Percentiles rank a stretch among this genome's conserved stretches.
Evolutionary conservation across 2,329 filamentous ascomycete species (phyloP).

Genomic region (Claviceps sp.): DNA sequence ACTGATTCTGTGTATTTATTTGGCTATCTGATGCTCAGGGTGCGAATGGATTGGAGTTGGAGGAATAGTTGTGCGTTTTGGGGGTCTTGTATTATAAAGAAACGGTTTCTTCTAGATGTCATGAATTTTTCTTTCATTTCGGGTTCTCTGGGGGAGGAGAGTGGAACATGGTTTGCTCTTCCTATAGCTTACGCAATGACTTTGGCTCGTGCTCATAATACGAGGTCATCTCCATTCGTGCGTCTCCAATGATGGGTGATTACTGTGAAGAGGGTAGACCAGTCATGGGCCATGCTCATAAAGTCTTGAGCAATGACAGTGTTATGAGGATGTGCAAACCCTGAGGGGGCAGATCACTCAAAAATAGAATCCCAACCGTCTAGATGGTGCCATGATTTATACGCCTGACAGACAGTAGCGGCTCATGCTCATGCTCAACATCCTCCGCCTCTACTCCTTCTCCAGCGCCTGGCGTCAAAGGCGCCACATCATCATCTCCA

Average conservation of each 20-base stretch:
- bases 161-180: not conserved
- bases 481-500: not conserved
- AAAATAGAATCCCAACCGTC: not conserved
- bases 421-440: slow-evolving; percentile 5
- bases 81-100: not conserved
- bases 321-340: too few species aligned
- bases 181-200: not conserved
- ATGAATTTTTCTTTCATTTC: not conserved
- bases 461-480: not conserved
- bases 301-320: too few species aligned
- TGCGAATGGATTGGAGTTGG: slow-evolving; percentile 1
- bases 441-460: not conserved
- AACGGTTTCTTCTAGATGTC: not conserved
- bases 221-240: too few species aligned
- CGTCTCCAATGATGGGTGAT: too few species aligned
- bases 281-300: too few species aligned
- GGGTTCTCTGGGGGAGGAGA: too few species aligned
- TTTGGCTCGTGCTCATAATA: too few species aligned
- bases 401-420: slow-evolving; percentile 1
- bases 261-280: too few species aligned
- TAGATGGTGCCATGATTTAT: too few species aligned
- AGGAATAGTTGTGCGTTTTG: not conserved
- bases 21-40: not conserved
- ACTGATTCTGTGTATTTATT: not conserved
- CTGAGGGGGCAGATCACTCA: too few species aligned